These are phyloP conservation scores for Wickerhamiella sergipiensis DNA, from an alignment of 805 yeast genomes.

Conservation along the genomic window DNA sequence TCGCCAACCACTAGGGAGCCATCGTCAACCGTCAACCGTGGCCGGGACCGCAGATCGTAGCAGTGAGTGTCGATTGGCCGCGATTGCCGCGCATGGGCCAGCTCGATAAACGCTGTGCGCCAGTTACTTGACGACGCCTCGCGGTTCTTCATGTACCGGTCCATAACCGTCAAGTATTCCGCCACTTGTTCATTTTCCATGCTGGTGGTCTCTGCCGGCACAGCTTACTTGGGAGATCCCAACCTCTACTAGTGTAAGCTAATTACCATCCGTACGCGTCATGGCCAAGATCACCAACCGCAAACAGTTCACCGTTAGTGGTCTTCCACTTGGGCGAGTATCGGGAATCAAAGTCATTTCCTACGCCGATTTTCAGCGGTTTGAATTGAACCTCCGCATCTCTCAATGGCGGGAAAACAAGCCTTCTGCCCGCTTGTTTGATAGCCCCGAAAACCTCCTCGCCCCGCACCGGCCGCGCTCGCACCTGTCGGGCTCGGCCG, in stretches of 20 bases:
- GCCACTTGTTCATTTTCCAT: slow-evolving; percentile 10
- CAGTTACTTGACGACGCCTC: slow-evolving; percentile 6
- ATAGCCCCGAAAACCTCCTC: background rate
- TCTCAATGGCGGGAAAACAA: background rate
- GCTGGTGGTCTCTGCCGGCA: background rate
- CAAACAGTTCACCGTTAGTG: background rate
- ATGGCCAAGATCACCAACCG: background rate
- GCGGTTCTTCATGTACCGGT: slow-evolving; percentile 7
- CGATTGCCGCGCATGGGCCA: slow-evolving; percentile 9
- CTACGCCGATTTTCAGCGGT: background rate
- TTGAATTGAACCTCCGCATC: background rate
- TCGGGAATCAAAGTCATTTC: background rate
- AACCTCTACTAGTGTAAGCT: background rate
- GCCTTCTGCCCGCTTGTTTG: background rate
- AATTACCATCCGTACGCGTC: too few species aligned
- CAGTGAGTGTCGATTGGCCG: background rate
- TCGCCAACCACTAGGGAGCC: slow-evolving; percentile 10
- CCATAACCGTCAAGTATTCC: slow-evolving; percentile 8
- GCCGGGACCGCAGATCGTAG: slow-evolving; percentile 5
- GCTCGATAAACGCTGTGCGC: slow-evolving; percentile 10
- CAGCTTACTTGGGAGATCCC: background rate
- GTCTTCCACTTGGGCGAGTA: background rate
- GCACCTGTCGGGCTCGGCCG: too few species aligned
- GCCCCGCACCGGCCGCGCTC: too few species aligned
- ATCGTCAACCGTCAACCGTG: slow-evolving; percentile 5